Base-by-base conservation (phyloP, 129 eudicot genomes). In the Silybum marianum region DNA sequence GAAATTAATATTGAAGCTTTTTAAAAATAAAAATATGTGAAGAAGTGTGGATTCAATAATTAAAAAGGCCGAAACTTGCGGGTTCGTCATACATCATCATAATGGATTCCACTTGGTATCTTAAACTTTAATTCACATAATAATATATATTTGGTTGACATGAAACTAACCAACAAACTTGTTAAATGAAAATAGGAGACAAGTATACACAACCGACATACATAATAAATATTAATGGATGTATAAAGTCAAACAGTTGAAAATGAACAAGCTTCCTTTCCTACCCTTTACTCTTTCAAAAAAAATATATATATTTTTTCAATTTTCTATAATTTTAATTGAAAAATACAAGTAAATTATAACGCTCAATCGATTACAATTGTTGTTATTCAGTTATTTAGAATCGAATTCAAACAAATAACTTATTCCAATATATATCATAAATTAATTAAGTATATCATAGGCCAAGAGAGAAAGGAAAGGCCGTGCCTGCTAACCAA, bases 391-490 rank as follows among this genome's bases (percentile, higher is more conserved):
- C 65, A 1, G 18, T 16, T 54, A 54, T 54, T 9, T 11, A 44
- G 3, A 14, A 18, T 51, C 1, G 21, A 51, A 16, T 51, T 51
- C 7, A 51, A 54, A 54, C 34, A 22, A 48, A 51, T 14, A 30
- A 51, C 24, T 51, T 71, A 79, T 79, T 51, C 24, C 25, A 19
- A 28, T 44, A 79, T 34, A 32, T 9, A 32, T 69, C 54, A 44
- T 3, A 24, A 0, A 12, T 7, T 28, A 4, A 16, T 13, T 28
- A n/a, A 9, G 16, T 3, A 14, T 6, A 32, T 92, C 85, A 92
- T 30, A 91, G 32, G 39, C 90, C 94, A 80, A 91, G 89, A 36
- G 94, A 82, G 40, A 78, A 93, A 1, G 98, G 98, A 21, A 93
- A 91, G 13, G 87, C 84, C 0, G 98, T 89, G 21, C 81, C 65